Evolutionary conservation across 1,284 basidiomycete genomes (phyloP).

Genomic region (Phenoliferia sp.): DNA sequence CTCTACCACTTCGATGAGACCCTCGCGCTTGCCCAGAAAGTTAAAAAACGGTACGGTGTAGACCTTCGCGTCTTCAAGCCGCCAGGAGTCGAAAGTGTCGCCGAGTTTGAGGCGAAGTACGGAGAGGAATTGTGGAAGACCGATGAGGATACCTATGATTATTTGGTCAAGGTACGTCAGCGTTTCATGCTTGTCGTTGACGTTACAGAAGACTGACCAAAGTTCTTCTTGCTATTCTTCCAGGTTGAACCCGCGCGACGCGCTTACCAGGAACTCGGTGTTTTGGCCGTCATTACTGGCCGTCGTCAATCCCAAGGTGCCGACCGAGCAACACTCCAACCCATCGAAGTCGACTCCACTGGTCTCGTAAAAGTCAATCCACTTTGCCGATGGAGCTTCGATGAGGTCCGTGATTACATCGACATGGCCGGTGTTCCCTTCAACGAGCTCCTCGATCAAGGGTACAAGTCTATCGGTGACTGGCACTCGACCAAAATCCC

Average conservation of each 20-base stretch:
- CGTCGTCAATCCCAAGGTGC: slow-evolving; percentile 87
- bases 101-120: slow-evolving; percentile 75
- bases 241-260: slow-evolving; percentile 89
- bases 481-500: slow-evolving; percentile 85
- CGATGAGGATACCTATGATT: slow-evolving; percentile 87
- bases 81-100: slow-evolving; percentile 59
- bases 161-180: slow-evolving; percentile 71
- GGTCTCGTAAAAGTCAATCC: slow-evolving; percentile 95
- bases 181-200: neutral
- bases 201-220: neutral
- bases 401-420: slow-evolving; percentile 79
- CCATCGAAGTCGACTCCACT: slow-evolving; percentile 85
- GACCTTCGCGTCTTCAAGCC: slow-evolving; percentile 77
- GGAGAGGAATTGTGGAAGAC: slow-evolving; percentile 82
- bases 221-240: neutral
- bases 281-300: slow-evolving; percentile 88
- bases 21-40: slow-evolving; percentile 74
- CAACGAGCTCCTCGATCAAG: slow-evolving; percentile 81
- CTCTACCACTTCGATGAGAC: slow-evolving; percentile 96
- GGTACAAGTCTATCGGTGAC: slow-evolving; percentile 92
- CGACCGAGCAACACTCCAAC: slow-evolving; percentile 73
- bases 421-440: slow-evolving; percentile 78
- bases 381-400: slow-evolving; percentile 83
- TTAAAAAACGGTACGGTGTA: slow-evolving; percentile 68
- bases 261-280: slow-evolving; percentile 75